Evolutionary conservation across 192 early-diverging fungal genomes (phyloP).

Genomic region (Umbelopsis ramanniana): DNA sequence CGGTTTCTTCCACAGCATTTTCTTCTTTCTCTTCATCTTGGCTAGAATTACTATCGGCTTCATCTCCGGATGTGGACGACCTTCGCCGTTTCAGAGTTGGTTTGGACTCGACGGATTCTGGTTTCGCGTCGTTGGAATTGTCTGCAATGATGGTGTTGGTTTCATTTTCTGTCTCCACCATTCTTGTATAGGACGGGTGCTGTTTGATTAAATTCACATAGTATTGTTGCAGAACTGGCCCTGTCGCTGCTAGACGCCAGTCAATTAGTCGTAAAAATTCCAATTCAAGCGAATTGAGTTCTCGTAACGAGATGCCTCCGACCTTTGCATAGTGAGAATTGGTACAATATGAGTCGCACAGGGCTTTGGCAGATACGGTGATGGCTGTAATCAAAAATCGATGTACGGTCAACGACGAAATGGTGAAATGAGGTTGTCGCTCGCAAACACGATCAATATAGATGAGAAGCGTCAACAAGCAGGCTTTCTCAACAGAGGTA

Average conservation of each 20-base stretch:
- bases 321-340: constrained; percentile 96
- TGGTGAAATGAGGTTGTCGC: constrained; percentile 77
- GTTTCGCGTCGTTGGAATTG: background rate
- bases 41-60: background rate
- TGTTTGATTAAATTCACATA: constrained; percentile 91
- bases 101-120: background rate
- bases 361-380: constrained; percentile 82
- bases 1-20: background rate
- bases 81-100: constrained; percentile 31
- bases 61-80: background rate
- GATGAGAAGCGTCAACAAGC: constrained; percentile 85
- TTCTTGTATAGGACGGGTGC: constrained; percentile 59
- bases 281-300: constrained; percentile 92
- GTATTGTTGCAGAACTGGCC: constrained; percentile 86
- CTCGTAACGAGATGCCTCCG: constrained; percentile 90
- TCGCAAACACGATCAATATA: constrained; percentile 94
- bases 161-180: constrained; percentile 17
- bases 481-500: constrained; percentile 86
- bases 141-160: background rate
- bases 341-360: constrained; percentile 95
- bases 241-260: constrained; percentile 84
- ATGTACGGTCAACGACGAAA: constrained; percentile 92
- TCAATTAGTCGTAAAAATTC: constrained; percentile 89
- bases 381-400: constrained; percentile 92
- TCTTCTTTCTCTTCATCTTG: constrained; percentile 18